Conservation (phyloP, 2,329 filamentous ascomycete species). For the Aspergillus piperis region DNA sequence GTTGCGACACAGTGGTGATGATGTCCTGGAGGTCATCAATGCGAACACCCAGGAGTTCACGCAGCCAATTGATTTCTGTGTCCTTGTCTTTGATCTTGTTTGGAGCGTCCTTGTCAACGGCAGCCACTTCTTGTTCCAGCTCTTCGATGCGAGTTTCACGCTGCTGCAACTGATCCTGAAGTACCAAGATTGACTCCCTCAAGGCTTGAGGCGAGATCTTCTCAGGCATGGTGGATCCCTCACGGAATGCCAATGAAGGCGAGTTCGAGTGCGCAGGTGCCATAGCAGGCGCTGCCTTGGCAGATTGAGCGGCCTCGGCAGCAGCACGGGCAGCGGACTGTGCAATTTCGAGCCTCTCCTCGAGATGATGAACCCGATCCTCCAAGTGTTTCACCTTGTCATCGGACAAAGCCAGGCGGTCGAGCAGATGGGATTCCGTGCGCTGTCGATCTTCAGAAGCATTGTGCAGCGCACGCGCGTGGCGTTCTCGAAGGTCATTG, state of each 20-base stretch:
- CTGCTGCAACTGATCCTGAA: conserved; percentile 95
- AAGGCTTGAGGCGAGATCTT: conserved; percentile 93
- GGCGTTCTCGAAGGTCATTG: conserved; percentile 73
- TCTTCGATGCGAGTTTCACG: conserved; percentile 88
- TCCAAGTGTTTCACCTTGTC: conserved; percentile 84
- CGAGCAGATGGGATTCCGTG: conserved; percentile 74
- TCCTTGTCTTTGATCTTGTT: conserved; percentile 86
- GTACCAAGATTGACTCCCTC: conserved; percentile 90
- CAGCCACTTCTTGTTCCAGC: conserved; percentile 70
- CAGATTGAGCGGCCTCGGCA: conserved; percentile 69
- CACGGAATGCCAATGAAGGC: conserved; percentile 49
- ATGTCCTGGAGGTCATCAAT: conserved; percentile 92
- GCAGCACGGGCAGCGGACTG: conserved; percentile 85
- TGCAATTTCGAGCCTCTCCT: conserved; percentile 88
- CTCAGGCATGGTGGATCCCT: conserved; percentile 63
- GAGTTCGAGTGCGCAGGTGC: conserved; percentile 47
- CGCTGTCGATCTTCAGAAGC: conserved; percentile 79
- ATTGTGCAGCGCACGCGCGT: conserved; percentile 72
- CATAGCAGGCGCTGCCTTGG: conserved; percentile 46
- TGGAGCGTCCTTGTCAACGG: conserved; percentile 73
- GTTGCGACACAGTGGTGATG: conserved; percentile 73
- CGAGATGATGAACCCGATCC: conserved; percentile 79
- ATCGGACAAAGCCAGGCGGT: conserved; percentile 77
- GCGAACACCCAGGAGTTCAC: conserved; percentile 86
- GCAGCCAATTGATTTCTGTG: conserved; percentile 91